Percentiles rank a stretch among this genome's conserved stretches.
These are phyloP conservation scores for Aspergillus steynii DNA, from an alignment of 495 filamentous ascomycete species.

Conservation along the genomic window DNA sequence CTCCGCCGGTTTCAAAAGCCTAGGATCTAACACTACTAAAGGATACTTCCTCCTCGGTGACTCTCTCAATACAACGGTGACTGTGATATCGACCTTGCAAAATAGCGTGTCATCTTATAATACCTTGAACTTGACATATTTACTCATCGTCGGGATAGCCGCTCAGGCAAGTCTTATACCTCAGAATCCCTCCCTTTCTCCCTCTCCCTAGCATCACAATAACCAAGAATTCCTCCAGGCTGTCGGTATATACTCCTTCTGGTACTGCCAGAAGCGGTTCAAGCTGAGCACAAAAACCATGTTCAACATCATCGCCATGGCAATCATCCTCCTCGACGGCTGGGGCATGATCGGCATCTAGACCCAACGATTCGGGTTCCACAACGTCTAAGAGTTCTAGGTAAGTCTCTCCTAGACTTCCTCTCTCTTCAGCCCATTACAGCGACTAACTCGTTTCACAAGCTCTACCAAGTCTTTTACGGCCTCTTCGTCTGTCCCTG, in stretches of 20 bases:
- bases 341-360: constrained; percentile 72
- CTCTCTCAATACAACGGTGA: constrained; percentile 67
- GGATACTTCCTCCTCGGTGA: constrained; percentile 67
- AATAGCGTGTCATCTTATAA: constrained; percentile 63
- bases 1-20: not conserved
- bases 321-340: constrained; percentile 58
- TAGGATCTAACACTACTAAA: constrained; percentile 13
- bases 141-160: constrained; percentile 62
- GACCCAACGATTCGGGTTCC: constrained; percentile 62
- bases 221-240: constrained; percentile 29
- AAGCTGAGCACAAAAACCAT: constrained; percentile 58
- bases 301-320: constrained; percentile 59
- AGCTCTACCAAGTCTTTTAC: constrained; percentile 63
- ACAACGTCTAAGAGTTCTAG: constrained; percentile 64
- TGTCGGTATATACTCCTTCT: constrained; percentile 61
- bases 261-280: constrained; percentile 55
- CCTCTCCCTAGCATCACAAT: not conserved
- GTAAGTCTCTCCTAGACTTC: constrained; percentile 20
- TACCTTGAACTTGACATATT: constrained; percentile 59
- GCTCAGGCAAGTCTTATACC: constrained; percentile 43
- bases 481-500: constrained; percentile 67
- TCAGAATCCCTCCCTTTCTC: not conserved
- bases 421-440: not conserved
- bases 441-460: not conserved
- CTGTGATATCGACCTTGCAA: constrained; percentile 63